These are phyloP conservation scores for Trifolium pratense DNA, from an alignment of 306 rosid genomes.

Conservation along the genomic window DNA sequence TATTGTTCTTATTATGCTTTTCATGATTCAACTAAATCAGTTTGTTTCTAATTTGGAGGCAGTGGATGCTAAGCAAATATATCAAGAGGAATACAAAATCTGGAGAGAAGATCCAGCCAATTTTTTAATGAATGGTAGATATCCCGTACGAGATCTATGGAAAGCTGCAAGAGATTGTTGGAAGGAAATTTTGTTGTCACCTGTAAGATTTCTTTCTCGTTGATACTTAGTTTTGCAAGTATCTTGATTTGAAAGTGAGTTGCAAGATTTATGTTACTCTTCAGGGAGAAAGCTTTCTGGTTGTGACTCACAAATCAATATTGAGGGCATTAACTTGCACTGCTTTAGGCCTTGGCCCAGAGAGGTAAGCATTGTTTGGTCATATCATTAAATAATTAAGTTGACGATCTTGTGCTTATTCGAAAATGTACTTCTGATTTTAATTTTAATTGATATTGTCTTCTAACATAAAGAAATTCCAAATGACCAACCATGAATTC, in stretches of 20 bases:
- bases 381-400: not conserved
- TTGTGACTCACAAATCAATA: slow-evolving; percentile 80
- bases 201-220: slow-evolving; percentile 56
- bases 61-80: slow-evolving; percentile 58
- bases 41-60: slow-evolving; percentile 67
- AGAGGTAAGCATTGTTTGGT: slow-evolving; percentile 54
- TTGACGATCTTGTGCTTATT: not conserved
- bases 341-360: slow-evolving; percentile 73
- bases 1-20: slow-evolving; percentile 13
- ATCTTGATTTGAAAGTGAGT: slow-evolving; percentile 8
- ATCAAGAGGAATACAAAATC: slow-evolving; percentile 55
- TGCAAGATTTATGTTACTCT: slow-evolving; percentile 34
- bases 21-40: slow-evolving; percentile 52
- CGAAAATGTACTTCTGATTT: slow-evolving; percentile 25
- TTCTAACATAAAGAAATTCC: too few species aligned
- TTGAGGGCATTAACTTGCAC: slow-evolving; percentile 77
- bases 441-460: too few species aligned
- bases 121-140: slow-evolving; percentile 62
- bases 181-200: slow-evolving; percentile 70
- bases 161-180: slow-evolving; percentile 69
- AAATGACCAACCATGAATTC: too few species aligned
- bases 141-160: slow-evolving; percentile 72
- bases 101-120: slow-evolving; percentile 89
- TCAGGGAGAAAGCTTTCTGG: slow-evolving; percentile 75
- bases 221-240: slow-evolving; percentile 20